These are phyloP conservation scores for Pythium rhizo-oryzae DNA, from an alignment of 352 stramenopile species.

Conservation along the genomic window DNA sequence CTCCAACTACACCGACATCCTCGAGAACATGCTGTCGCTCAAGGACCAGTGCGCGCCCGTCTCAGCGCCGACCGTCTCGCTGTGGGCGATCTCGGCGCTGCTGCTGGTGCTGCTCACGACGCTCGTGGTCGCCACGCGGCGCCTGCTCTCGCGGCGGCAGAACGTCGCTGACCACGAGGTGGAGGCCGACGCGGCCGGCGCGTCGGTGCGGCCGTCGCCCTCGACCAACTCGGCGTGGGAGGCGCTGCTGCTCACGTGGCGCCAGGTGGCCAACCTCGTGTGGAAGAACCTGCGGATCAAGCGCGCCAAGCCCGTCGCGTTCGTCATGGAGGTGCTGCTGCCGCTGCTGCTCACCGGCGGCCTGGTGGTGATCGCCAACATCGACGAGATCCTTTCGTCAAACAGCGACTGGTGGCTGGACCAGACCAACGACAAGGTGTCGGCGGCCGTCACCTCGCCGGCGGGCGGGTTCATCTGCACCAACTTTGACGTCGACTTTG, in stretches of 20 bases:
- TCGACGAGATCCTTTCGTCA: constrained; percentile 44
- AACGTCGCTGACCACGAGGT: not conserved
- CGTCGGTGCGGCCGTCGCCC: not conserved
- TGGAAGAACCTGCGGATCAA: constrained; percentile 76
- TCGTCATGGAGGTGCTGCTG: constrained; percentile 65
- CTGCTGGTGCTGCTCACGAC: constrained; percentile 27
- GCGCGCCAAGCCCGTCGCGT: constrained; percentile 43
- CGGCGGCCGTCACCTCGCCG: not conserved
- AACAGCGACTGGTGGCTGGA: constrained; percentile 25
- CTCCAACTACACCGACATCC: constrained; percentile 38
- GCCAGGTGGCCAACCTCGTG: constrained; percentile 62
- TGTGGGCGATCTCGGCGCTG: constrained; percentile 33
- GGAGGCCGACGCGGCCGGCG: not conserved
- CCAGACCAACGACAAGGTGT: constrained; percentile 10
- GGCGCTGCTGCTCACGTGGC: constrained; percentile 38
- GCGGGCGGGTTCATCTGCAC: constrained; percentile 39
- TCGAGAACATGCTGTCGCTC: constrained; percentile 42
- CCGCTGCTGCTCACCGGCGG: constrained; percentile 51
- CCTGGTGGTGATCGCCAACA: constrained; percentile 64
- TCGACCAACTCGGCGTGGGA: constrained; percentile 29
- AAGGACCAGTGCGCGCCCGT: constrained; percentile 43
- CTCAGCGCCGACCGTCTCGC: constrained; percentile 32
- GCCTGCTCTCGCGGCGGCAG: not conserved
- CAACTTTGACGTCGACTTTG: constrained; percentile 29
- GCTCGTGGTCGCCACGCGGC: constrained; percentile 30